These are phyloP conservation scores for Ganoderma lingzhi DNA, from an alignment of 1,284 basidiomycete genomes.

Conservation along the genomic window DNA sequence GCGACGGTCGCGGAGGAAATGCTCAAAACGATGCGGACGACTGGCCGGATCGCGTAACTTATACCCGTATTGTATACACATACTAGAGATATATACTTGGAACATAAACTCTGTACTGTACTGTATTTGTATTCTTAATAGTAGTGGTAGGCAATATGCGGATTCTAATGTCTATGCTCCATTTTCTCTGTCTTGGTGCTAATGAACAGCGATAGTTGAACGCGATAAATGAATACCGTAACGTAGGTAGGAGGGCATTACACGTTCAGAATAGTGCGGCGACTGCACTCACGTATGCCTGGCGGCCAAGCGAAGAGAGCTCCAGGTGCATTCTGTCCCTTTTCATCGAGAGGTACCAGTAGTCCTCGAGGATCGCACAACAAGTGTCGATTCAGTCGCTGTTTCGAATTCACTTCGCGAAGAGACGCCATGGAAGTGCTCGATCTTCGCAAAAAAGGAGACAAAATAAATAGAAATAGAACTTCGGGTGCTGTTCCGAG, in stretches of 20 bases:
- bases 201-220: not conserved
- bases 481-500: not conserved
- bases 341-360: too few relatives aligned
- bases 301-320: too few relatives aligned
- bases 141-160: not conserved
- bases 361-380: not conserved
- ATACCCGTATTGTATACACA: constrained; percentile 27
- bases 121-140: constrained; percentile 17
- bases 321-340: too few relatives aligned
- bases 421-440: not conserved
- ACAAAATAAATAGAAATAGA: too few relatives aligned
- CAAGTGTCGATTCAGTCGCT: not conserved
- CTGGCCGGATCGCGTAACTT: constrained; percentile 22
- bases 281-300: too few relatives aligned
- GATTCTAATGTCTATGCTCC: not conserved
- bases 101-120: constrained; percentile 1
- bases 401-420: not conserved
- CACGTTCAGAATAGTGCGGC: too few relatives aligned
- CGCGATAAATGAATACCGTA: too few relatives aligned
- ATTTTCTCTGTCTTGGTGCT: not conserved
- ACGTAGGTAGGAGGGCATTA: too few relatives aligned
- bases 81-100: not conserved
- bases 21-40: constrained; percentile 28
- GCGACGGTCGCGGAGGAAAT: constrained; percentile 35
- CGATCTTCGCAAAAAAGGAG: not conserved